Evolutionary conservation across 441 rosid species (phyloP).

Genomic region (Jatropha multifida): DNA sequence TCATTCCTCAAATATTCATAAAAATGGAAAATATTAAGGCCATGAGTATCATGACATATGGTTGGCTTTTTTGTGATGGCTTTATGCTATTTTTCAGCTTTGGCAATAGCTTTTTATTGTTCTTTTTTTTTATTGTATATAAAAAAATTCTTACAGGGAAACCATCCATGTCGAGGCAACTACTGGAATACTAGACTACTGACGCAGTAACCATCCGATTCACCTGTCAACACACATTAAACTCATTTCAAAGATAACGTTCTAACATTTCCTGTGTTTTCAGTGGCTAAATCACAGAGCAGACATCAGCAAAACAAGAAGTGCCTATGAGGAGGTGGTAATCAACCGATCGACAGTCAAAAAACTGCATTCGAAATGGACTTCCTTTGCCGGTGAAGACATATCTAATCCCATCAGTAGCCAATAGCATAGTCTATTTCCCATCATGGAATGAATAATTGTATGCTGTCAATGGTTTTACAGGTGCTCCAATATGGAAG

Average conservation of each 20-base stretch:
- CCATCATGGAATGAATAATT: constrained; percentile 50
- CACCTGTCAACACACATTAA: too few species aligned
- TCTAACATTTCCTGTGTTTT: constrained; percentile 3
- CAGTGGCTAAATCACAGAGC: constrained; percentile 51
- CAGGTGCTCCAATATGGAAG: constrained; percentile 39
- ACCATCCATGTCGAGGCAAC: background rate
- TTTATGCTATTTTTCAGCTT: constrained; percentile 17
- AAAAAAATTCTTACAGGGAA: too few species aligned
- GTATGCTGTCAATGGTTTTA: constrained; percentile 41
- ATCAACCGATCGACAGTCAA: constrained; percentile 30
- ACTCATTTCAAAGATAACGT: too few species aligned
- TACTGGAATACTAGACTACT: too few species aligned
- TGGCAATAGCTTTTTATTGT: too few species aligned
- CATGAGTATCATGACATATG: background rate
- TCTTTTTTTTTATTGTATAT: too few species aligned
- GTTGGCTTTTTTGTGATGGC: background rate
- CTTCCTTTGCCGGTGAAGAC: constrained; percentile 45
- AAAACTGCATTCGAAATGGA: constrained; percentile 37
- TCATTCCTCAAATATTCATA: background rate
- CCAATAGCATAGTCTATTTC: constrained; percentile 39
- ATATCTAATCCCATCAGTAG: constrained; percentile 40
- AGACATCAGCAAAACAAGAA: constrained; percentile 34
- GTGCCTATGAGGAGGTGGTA: constrained; percentile 27
- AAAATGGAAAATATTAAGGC: constrained; percentile 2
- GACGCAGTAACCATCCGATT: too few species aligned